Conservation (phyloP, 257 asterid species). For the Fraxinus excelsior region DNA sequence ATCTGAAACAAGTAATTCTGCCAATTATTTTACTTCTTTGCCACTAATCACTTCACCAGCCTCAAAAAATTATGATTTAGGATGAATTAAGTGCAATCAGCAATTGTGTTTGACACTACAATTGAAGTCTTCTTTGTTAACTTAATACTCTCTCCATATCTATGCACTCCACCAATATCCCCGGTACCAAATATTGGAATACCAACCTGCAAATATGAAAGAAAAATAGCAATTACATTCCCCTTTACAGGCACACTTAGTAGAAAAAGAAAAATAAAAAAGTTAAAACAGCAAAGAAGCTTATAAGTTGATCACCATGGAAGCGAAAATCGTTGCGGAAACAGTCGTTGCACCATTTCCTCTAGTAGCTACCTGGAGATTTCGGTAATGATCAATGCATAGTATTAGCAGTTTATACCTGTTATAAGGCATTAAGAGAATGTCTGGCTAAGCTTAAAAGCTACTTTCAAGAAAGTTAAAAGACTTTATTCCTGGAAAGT, state of each 20-base stretch:
- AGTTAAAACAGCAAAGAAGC: not conserved
- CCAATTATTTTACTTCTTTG: not conserved
- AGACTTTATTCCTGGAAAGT: not conserved
- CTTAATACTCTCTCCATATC: slow-evolving; percentile 8
- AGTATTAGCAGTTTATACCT: slow-evolving; percentile 1
- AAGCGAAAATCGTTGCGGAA: slow-evolving; percentile 91
- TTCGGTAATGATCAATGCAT: slow-evolving; percentile 23
- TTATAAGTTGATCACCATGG: slow-evolving; percentile 55
- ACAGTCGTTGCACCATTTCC: slow-evolving; percentile 95
- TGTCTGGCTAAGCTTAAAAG: not conserved
- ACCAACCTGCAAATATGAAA: slow-evolving; percentile 59
- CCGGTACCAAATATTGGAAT: slow-evolving; percentile 91
- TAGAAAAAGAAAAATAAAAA: not conserved
- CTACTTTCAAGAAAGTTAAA: not conserved
- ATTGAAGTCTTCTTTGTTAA: not conserved
- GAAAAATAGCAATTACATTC: slow-evolving; percentile 12
- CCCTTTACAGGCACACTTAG: not conserved
- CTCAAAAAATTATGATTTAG: not conserved
- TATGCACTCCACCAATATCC: slow-evolving; percentile 96
- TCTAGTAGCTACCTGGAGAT: slow-evolving; percentile 70
- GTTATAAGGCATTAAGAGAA: not conserved
- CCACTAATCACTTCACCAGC: not conserved
- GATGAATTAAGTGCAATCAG: not conserved
- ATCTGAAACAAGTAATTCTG: not conserved
- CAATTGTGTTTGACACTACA: not conserved